phyloP scores from a whole-genome alignment of 2,329 filamentous ascomycete species.

The Scedosporium boydii region DNA sequence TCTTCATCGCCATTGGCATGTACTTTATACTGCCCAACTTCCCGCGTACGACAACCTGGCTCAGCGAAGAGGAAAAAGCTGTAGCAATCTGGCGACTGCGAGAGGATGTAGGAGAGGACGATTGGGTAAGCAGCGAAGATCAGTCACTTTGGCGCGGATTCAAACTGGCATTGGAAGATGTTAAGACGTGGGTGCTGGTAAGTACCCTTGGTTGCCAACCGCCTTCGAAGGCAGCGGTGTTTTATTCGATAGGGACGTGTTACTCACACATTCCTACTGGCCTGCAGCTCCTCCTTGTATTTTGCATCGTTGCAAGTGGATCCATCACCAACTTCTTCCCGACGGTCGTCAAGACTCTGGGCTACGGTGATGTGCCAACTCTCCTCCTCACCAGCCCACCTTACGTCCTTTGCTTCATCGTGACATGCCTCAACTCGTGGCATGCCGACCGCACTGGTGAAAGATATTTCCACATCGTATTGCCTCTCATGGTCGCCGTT shows the following conservation, averaged over 20 bases:
- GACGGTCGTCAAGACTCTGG: slow-evolving; percentile 59
- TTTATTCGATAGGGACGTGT: neutral
- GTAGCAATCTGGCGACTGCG: slow-evolving; percentile 52
- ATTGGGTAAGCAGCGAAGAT: slow-evolving; percentile 46
- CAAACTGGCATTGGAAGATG: slow-evolving; percentile 43
- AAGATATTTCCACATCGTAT: slow-evolving; percentile 56
- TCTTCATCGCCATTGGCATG: slow-evolving; percentile 21
- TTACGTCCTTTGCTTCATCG: slow-evolving; percentile 53
- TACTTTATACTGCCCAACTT: slow-evolving; percentile 27
- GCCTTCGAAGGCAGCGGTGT: neutral
- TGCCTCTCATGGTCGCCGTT: slow-evolving; percentile 53
- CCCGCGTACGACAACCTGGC: slow-evolving; percentile 30
- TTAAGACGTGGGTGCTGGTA: slow-evolving; percentile 52
- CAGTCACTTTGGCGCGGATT: slow-evolving; percentile 47
- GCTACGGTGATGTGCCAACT: slow-evolving; percentile 49
- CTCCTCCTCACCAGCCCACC: slow-evolving; percentile 57
- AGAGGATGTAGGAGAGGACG: slow-evolving; percentile 56
- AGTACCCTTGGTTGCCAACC: slow-evolving; percentile 10
- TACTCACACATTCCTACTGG: neutral
- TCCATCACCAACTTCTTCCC: slow-evolving; percentile 62
- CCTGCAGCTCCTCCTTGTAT: slow-evolving; percentile 40
- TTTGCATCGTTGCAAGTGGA: slow-evolving; percentile 45
- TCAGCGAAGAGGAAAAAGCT: slow-evolving; percentile 25
- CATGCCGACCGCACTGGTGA: slow-evolving; percentile 65
- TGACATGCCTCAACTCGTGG: slow-evolving; percentile 55